Conservation (phyloP, 441 rosid genomes). For the Biscutella laevigata region DNA sequence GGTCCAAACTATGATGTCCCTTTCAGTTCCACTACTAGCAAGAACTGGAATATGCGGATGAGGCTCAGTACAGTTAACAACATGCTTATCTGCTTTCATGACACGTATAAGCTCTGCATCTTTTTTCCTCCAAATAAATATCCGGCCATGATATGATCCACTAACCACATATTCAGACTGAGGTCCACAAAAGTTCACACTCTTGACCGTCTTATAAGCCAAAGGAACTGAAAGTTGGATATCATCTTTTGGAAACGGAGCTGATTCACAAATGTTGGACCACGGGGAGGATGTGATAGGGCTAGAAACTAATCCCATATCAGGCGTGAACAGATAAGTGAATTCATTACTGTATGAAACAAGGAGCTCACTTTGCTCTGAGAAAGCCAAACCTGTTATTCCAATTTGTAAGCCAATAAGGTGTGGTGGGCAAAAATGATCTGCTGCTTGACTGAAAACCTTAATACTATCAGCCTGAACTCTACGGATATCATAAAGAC, state of each 20-base stretch:
- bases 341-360: conserved; percentile 64
- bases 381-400: conserved; percentile 82
- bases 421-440: conserved; percentile 64
- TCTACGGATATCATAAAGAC: conserved; percentile 73
- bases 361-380: conserved; percentile 80
- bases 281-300: conserved; percentile 43
- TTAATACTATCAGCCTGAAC: conserved; percentile 47
- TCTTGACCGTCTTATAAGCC: conserved; percentile 74
- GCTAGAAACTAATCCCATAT: conserved; percentile 72
- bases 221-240: conserved; percentile 34
- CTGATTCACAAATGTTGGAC: conserved; percentile 28
- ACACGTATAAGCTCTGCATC: conserved; percentile 65
- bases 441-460: conserved; percentile 44
- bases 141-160: conserved; percentile 88
- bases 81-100: conserved; percentile 62
- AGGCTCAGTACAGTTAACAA: conserved; percentile 73
- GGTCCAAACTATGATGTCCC: conserved; percentile 79
- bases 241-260: conserved; percentile 21
- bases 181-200: conserved; percentile 81
- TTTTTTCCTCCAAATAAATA: conserved; percentile 84
- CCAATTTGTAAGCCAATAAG: conserved; percentile 61
- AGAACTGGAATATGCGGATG: conserved; percentile 67
- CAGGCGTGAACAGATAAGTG: conserved; percentile 58
- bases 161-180: conserved; percentile 77
- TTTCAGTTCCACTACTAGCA: conserved; percentile 82